phyloP scores from a whole-genome alignment of 495 filamentous ascomycete species.

The Lentithecium fluviatile region DNA sequence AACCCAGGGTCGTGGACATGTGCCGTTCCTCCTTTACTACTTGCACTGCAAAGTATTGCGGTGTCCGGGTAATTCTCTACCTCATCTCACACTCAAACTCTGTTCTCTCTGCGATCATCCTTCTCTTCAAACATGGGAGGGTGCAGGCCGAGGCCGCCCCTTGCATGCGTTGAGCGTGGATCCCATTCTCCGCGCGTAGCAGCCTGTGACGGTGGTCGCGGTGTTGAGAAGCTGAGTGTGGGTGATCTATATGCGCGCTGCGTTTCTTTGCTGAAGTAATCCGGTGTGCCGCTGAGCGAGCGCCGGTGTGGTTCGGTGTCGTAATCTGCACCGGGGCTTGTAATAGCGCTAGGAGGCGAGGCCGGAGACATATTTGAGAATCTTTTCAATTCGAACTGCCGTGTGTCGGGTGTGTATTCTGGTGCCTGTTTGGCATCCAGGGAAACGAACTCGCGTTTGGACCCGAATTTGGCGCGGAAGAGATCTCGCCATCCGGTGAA shows the following conservation, averaged over 20 bases:
- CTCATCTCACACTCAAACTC: slow-evolving; percentile 16
- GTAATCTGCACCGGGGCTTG: slow-evolving; percentile 37
- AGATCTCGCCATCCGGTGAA: slow-evolving; percentile 78
- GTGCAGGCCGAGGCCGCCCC: slow-evolving; percentile 38
- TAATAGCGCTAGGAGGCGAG: slow-evolving; percentile 48
- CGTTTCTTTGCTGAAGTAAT: slow-evolving; percentile 53
- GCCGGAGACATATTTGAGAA: slow-evolving; percentile 43
- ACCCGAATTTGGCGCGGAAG: slow-evolving; percentile 48
- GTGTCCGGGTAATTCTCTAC: no score
- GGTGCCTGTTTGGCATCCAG: slow-evolving; percentile 63
- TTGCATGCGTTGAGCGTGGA: slow-evolving; percentile 43
- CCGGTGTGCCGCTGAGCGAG: slow-evolving; percentile 40
- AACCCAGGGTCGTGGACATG: no score
- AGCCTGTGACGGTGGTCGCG: slow-evolving; percentile 48
- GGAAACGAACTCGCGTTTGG: slow-evolving; percentile 76
- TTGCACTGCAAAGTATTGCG: no score
- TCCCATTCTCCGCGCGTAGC: slow-evolving; percentile 42
- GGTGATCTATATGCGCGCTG: slow-evolving; percentile 53
- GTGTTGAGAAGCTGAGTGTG: slow-evolving; percentile 59
- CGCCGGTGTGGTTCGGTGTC: slow-evolving; percentile 40
- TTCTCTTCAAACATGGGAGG: slow-evolving; percentile 29
- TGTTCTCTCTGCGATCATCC: slow-evolving; percentile 25
- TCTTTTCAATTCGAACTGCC: slow-evolving; percentile 81
- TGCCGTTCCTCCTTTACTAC: no score
- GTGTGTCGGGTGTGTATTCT: slow-evolving; percentile 58